These are phyloP conservation scores for Colletotrichum sp. DNA, from an alignment of 2,329 filamentous ascomycete genomes.

Conservation along the genomic window DNA sequence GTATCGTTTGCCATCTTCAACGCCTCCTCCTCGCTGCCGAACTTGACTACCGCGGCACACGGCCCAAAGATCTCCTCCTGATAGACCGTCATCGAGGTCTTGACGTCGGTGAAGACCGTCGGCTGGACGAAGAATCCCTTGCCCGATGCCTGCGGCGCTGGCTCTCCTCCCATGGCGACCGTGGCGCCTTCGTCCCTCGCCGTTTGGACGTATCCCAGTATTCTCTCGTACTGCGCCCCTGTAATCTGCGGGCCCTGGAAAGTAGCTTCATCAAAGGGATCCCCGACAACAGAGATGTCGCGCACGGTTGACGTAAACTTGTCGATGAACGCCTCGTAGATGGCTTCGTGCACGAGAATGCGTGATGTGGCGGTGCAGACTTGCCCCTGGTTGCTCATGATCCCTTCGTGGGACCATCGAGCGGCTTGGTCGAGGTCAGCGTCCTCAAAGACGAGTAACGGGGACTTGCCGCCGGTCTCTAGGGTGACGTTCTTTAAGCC, in stretches of 20 bases:
- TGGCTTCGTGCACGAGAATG: constrained; percentile 61
- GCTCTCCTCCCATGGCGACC: constrained; percentile 47
- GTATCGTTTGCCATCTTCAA: constrained; percentile 44
- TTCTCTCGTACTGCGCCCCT: constrained; percentile 66
- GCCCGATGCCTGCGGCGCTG: constrained; percentile 50
- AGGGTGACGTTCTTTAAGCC: constrained; percentile 65
- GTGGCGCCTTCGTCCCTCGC: constrained; percentile 67
- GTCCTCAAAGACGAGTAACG: constrained; percentile 64
- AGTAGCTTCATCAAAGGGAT: constrained; percentile 67
- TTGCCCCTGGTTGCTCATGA: constrained; percentile 63
- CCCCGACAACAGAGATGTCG: constrained; percentile 62
- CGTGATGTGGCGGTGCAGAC: constrained; percentile 65
- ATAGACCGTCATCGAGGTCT: constrained; percentile 30
- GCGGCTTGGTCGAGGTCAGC: constrained; percentile 68
- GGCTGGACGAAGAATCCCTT: constrained; percentile 32
- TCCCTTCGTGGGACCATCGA: constrained; percentile 48
- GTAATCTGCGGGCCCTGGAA: constrained; percentile 75
- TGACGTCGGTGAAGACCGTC: constrained; percentile 31
- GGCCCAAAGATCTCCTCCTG: constrained; percentile 37
- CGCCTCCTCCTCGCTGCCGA: constrained; percentile 37
- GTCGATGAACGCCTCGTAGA: constrained; percentile 66
- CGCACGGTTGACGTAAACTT: constrained; percentile 63
- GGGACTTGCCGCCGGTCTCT: constrained; percentile 66
- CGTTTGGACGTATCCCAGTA: constrained; percentile 69
- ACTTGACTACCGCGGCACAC: constrained; percentile 29